A percentile compares a stretch with the other conserved stretches of the same genome.
Evolutionary conservation across 352 stramenopile genomes (phyloP).

Genomic region (Globisporangium middletonii): DNA sequence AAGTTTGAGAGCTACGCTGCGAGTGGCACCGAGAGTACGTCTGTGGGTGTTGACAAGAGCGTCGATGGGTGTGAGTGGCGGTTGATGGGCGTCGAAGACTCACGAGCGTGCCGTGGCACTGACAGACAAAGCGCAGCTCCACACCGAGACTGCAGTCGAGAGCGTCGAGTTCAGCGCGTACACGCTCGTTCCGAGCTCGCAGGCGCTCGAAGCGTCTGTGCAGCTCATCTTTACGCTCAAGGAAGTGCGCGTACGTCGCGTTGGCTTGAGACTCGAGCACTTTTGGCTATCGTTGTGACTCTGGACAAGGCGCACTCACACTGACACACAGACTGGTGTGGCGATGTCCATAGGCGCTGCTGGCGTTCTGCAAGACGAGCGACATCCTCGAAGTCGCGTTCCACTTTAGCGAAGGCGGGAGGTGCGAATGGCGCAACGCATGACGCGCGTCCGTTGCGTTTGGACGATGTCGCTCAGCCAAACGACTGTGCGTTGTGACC

Average conservation of each 20-base stretch:
- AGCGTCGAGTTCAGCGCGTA: conserved; percentile 75
- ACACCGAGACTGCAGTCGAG: conserved; percentile 81
- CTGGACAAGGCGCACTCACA: too few relatives aligned
- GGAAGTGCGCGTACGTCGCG: conserved; percentile 49
- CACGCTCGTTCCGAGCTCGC: conserved; percentile 29
- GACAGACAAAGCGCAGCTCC: conserved; percentile 58
- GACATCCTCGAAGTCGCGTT: conserved; percentile 70
- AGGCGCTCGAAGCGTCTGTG: conserved; percentile 40
- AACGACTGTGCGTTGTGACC: too few relatives aligned
- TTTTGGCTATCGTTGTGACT: not conserved
- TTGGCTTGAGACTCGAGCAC: not conserved
- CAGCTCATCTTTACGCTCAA: conserved; percentile 84
- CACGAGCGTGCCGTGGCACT: too few relatives aligned
- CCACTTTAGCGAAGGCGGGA: conserved; percentile 62
- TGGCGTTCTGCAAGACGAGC: conserved; percentile 75
- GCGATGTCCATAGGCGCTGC: conserved; percentile 27
- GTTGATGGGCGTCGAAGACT: too few relatives aligned
- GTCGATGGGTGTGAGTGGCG: not conserved
- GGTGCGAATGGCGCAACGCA: conserved; percentile 18
- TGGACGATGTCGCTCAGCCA: too few relatives aligned
- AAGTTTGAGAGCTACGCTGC: conserved; percentile 82
- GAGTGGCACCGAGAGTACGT: conserved; percentile 35
- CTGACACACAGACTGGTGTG: not conserved
- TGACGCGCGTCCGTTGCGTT: not conserved
- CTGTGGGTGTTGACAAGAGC: not conserved